Base-by-base conservation (phyloP, 192 early-diverging fungal genomes). In the Backusella psychrophila region DNA sequence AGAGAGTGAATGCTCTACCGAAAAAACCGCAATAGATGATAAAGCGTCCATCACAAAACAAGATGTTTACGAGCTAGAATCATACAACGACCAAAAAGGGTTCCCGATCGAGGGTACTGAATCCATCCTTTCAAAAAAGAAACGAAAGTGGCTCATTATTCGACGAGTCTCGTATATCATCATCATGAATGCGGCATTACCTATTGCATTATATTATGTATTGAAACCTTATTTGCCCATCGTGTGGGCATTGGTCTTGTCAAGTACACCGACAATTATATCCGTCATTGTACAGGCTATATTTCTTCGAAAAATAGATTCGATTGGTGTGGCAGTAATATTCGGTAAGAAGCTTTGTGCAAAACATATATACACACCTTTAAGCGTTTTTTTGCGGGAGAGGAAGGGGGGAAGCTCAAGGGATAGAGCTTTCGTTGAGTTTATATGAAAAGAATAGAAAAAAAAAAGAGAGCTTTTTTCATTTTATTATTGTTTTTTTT, bases 201-300 rank as follows among this genome's bases (percentile, higher is more conserved):
- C 80, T 0, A 81, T 81, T 66, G 80, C 46, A 11, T 46, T 78
- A 12, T 85, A 79, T 66, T 85, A 75, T 75, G 72, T 76, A 15
- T 75, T 86, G n/a, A 82, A 81, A 42, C 69, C 56, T 6, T 74
- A 82, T 75, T 81, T 86, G n/a, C 63, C 77, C 26, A 17, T 76
- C 67, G 56, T 86, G 21, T 82, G 77, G 71, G 85, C 85, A 12
- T 72, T 86, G 39, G 66, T 84, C 19, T 73, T 84, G 52, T 86
- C 85, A 21, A 81, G 76, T 72, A 76, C 81, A 36, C 85, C 85
- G n/a, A 76, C 83, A n/a, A 72, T 82, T 66, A 65, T 84, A 23
- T 78, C 73, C 42, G 77, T 80, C 23, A 59, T 84, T 77, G 71
- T 69, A 17, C 79, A 81, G 49, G 79, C 53, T 12, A 59, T 73